phyloP scores from a whole-genome alignment of 768 basidiomycete species.

The Rhizopogon vulgaris region DNA sequence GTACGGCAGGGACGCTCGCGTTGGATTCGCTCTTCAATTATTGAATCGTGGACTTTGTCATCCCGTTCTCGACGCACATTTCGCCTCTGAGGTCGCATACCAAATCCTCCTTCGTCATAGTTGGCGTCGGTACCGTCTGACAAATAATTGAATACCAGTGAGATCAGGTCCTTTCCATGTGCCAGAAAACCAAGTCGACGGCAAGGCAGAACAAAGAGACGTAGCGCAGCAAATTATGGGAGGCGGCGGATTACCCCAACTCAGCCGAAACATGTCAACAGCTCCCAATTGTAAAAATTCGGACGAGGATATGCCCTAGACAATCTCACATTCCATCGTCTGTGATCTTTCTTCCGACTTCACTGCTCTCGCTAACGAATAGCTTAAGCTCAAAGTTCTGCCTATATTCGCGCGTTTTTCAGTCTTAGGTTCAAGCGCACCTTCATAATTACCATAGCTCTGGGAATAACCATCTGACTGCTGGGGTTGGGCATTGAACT shows the following conservation, averaged over 20 bases:
- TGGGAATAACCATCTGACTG: slow-evolving; percentile 46
- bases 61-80: slow-evolving; percentile 69
- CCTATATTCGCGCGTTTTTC: slow-evolving; percentile 41
- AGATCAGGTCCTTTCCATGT: slow-evolving; percentile 45
- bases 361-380: slow-evolving; percentile 41
- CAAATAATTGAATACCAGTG: slow-evolving; percentile 34
- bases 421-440: slow-evolving; percentile 80
- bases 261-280: slow-evolving; percentile 1
- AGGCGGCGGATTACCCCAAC: slow-evolving; percentile 1
- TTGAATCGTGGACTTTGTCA: slow-evolving; percentile 85
- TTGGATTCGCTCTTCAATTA: slow-evolving; percentile 91
- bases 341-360: slow-evolving; percentile 21
- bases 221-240: slow-evolving; percentile 31
- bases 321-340: slow-evolving; percentile 1
- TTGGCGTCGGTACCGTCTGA: slow-evolving; percentile 58
- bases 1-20: slow-evolving; percentile 94
- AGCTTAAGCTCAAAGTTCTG: slow-evolving; percentile 40
- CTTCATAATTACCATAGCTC: slow-evolving; percentile 69
- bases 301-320: slow-evolving; percentile 23
- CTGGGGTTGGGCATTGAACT: slow-evolving; percentile 42
- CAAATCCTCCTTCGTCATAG: slow-evolving; percentile 49
- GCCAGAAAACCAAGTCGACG: slow-evolving; percentile 32
- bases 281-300: not conserved
- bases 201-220: slow-evolving; percentile 37
- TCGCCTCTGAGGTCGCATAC: slow-evolving; percentile 36